These are phyloP conservation scores for Colletotrichum endophyticum DNA, from an alignment of 2,329 filamentous ascomycete genomes.

Conservation along the genomic window DNA sequence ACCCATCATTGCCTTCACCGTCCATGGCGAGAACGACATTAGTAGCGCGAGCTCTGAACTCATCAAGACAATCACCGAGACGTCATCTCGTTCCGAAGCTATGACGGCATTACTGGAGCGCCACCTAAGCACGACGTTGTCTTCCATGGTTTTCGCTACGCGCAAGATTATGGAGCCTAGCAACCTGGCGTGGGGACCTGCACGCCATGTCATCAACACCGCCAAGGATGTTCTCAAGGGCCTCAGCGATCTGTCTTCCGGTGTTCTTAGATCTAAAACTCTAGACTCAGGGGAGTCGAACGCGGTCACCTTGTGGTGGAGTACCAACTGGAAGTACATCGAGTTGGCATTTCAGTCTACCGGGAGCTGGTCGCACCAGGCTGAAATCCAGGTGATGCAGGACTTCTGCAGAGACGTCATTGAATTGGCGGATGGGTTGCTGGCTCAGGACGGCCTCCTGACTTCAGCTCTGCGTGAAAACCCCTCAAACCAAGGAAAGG, in stretches of 20 bases:
- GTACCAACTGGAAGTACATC: constrained; percentile 80
- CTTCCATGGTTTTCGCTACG: constrained; percentile 45
- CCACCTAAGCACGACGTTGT: constrained; percentile 46
- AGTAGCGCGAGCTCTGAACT: constrained; percentile 82
- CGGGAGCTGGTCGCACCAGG: constrained; percentile 79
- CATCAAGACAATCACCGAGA: constrained; percentile 78
- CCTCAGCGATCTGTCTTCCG: constrained; percentile 60
- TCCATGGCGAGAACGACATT: constrained; percentile 80
- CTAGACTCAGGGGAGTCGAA: constrained; percentile 66
- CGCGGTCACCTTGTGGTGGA: constrained; percentile 81
- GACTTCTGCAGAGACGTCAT: constrained; percentile 95
- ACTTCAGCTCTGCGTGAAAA: constrained; percentile 64
- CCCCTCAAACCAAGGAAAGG: constrained; percentile 44
- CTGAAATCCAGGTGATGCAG: constrained; percentile 81
- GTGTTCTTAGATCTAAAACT: constrained; percentile 58
- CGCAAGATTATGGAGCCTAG: constrained; percentile 36
- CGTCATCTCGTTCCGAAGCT: constrained; percentile 52
- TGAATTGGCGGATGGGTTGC: constrained; percentile 86
- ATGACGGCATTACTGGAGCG: constrained; percentile 50
- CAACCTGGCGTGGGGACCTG: constrained; percentile 59
- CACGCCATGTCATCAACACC: constrained; percentile 61
- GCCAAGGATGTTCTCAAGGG: constrained; percentile 61
- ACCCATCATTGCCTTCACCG: constrained; percentile 77
- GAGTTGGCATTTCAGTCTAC: constrained; percentile 80
- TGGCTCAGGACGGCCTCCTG: constrained; percentile 85